phyloP scores from a whole-genome alignment of 2,329 filamentous ascomycete species.

The Cladosporium sp. region DNA sequence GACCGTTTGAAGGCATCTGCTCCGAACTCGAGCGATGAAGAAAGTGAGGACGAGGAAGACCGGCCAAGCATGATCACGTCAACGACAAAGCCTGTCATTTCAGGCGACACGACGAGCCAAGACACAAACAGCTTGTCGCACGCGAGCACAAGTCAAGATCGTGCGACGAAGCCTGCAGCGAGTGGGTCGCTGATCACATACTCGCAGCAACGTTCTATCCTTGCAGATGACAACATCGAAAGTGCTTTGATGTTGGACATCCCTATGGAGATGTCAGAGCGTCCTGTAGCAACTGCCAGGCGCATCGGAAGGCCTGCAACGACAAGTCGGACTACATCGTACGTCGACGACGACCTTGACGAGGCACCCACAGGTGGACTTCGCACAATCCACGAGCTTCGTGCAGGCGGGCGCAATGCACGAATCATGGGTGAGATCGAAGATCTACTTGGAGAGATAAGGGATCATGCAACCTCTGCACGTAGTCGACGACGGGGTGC shows the following conservation, averaged over 20 bases:
- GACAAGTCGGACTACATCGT: slow-evolving; percentile 14
- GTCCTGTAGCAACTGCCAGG: slow-evolving; percentile 20
- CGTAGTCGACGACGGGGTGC: slow-evolving; percentile 48
- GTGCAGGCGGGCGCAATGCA: slow-evolving; percentile 54
- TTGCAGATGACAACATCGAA: slow-evolving; percentile 50
- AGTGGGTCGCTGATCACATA: slow-evolving; percentile 48
- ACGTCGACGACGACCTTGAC: slow-evolving; percentile 41
- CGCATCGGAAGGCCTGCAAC: slow-evolving; percentile 11
- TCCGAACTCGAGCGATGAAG: slow-evolving; percentile 20
- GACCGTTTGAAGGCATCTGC: slow-evolving; percentile 31
- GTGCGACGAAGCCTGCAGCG: background rate
- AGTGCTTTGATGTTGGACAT: slow-evolving; percentile 30
- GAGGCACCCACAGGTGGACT: slow-evolving; percentile 41
- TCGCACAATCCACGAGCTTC: slow-evolving; percentile 59
- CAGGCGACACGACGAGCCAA: background rate
- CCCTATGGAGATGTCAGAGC: slow-evolving; percentile 24
- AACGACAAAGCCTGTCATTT: background rate
- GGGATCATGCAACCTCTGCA: slow-evolving; percentile 40
- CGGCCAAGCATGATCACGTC: background rate
- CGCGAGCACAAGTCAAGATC: background rate
- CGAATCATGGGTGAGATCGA: slow-evolving; percentile 55
- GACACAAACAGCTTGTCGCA: background rate
- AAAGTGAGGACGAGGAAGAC: slow-evolving; percentile 17
- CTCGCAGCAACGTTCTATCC: slow-evolving; percentile 54
- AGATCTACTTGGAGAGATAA: slow-evolving; percentile 56